phyloP scores from a whole-genome alignment of 2,329 filamentous ascomycete genomes.

The Diaporthe capsici region DNA sequence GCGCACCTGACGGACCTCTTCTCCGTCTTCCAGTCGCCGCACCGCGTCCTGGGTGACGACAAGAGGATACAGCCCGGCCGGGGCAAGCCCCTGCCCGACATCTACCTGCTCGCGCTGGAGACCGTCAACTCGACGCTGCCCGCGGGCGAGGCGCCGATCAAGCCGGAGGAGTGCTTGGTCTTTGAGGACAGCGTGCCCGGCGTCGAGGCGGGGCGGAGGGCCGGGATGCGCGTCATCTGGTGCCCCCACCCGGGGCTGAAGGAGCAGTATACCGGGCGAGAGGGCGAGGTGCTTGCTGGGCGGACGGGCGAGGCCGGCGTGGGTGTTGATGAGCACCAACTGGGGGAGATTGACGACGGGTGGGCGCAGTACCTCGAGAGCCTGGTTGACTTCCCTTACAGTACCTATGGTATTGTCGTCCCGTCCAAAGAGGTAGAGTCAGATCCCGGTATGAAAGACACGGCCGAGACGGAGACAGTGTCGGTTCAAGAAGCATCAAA shows the following conservation, averaged over 20 bases:
- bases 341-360: constrained; percentile 71
- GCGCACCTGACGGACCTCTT: constrained; percentile 71
- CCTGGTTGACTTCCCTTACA: constrained; percentile 70
- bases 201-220: constrained; percentile 89
- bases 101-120: constrained; percentile 88
- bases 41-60: constrained; percentile 90
- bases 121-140: constrained; percentile 84
- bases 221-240: constrained; percentile 97
- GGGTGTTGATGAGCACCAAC: constrained; percentile 65
- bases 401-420: constrained; percentile 70
- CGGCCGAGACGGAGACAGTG: constrained; percentile 43
- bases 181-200: constrained; percentile 97
- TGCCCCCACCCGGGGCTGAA: constrained; percentile 85
- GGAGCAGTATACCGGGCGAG: constrained; percentile 81
- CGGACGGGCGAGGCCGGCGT: constrained; percentile 77
- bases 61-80: constrained; percentile 79
- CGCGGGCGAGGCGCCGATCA: constrained; percentile 74
- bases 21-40: constrained; percentile 75
- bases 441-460: constrained; percentile 59
- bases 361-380: constrained; percentile 70
- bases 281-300: constrained; percentile 87
- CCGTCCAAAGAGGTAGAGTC: constrained; percentile 59
- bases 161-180: constrained; percentile 90
- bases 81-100: constrained; percentile 96
- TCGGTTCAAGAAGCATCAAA: constrained; percentile 39